Evolutionary conservation across 257 asterid genomes (phyloP), one percentile per base, ranked within the genome.

Genomic region (Lithospermum erythrorhizon): DNA sequence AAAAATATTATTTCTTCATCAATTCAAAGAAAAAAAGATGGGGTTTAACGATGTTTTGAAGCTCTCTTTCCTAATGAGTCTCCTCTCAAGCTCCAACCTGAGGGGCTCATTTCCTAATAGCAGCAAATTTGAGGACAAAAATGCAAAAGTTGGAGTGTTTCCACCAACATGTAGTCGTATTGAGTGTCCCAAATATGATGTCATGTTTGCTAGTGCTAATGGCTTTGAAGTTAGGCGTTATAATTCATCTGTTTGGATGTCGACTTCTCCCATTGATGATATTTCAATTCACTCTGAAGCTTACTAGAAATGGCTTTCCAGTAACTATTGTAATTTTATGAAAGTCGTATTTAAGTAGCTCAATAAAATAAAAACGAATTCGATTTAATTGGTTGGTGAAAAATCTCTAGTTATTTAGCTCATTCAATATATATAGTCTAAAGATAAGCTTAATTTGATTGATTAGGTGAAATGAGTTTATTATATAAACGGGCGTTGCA

Each of bases 201-300:
- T n/a, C n/a, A n/a, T 86, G 62, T 73, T 82, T 32, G n/a, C 77
- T 21, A 95, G 93, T 27, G 21, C 77, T 17, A 79, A 78, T 54
- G 96, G 77, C 61, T 90, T 77, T 47, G 98, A 91, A 76, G 84
- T 91, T 75, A 89, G 98, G 64, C 85, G 85, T 9, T 88, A 86
- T 47, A 75, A 78, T 83, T 82, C 96, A 22, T 70, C 89, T 21
- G 59, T 75, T 71, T 91, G 96, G 95, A 68, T 76, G 59, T 82
- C 98, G 0, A 91, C 98, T 1, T 67, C 79, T 29, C 87, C 95
- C n/a, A 83, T 91, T 19, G 85, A 81, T 49, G 96, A 86, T 52
- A 65, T 80, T 24, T 88, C 95, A 18, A n/a, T 55, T 88, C 4
- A 81, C 79, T 61, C 79, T n/a, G n/a, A 60, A 13, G 94, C 94